Evolutionary conservation across 768 basidiomycete genomes (phyloP), one percentile per base, ranked within the genome.

Genomic region (Lactarius hengduanensis): DNA sequence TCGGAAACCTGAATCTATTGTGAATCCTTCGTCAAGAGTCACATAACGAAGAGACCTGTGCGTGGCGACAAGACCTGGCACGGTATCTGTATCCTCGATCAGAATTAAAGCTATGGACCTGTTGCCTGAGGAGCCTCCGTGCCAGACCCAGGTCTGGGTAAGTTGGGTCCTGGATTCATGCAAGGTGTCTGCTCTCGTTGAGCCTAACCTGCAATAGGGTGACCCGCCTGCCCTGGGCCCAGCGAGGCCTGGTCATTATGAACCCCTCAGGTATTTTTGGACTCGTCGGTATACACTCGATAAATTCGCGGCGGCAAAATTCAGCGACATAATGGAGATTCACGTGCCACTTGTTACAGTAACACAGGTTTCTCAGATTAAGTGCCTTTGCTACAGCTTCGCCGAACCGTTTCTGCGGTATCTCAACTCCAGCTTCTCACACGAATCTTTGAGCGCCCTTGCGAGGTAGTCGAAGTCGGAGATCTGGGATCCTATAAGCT

Each of bases 401-500:
- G 15, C 57, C 5, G 22, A 1, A 47, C 3, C 15, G 6, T 36
- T 67, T 45, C 50, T 64, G 34, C 53, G 56, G 40, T 55, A 54
- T 11, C 50, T 69, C 62, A 47, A 53, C 41, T 67, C 60, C 22
- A 73, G 28, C 69, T 71, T 72, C 47, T 69, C 55, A 59, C 72
- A 73, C 9, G 71, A 69, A 38, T 64, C 67, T 22, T 65, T 55
- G 8, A 74, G 64, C n/a, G 71, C 74, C 53, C 67, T 66, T 22
- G 64, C 72, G 26, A 74, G 60, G 43, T 72, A 72, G n/a, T 74
- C 74, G 34, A 74, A 74, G 47, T 74, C 73, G 13, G 72, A 72
- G n/a, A 74, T 57, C 74, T 74, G 22, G 2, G n/a, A 18, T 16
- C 38, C 43, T 34, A 55, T 54, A 36, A 41, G 53, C 22, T 40